phyloP scores from a whole-genome alignment of 2,329 filamentous ascomycete genomes.

The Microthyrium microscopicum region DNA sequence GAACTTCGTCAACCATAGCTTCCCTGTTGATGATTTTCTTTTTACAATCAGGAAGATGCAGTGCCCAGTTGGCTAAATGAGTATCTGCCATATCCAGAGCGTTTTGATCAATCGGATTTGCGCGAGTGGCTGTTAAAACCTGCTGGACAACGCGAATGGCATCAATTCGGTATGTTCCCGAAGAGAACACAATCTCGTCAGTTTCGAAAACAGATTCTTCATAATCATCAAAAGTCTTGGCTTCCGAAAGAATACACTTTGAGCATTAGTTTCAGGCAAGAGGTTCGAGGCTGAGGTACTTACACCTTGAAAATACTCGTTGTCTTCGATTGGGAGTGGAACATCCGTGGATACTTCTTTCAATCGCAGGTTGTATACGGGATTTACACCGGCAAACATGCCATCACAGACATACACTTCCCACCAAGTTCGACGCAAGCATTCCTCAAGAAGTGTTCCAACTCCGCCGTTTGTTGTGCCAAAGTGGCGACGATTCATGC shows the following conservation, averaged over 20 bases:
- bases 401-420: conserved; percentile 66
- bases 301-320: conserved; percentile 38
- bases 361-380: conserved; percentile 52
- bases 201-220: conserved; percentile 61
- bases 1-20: conserved; percentile 68
- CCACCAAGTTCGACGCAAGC: conserved; percentile 85
- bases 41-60: conserved; percentile 61
- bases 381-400: conserved; percentile 66
- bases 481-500: conserved; percentile 55
- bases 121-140: conserved; percentile 40
- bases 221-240: conserved; percentile 49
- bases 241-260: conserved; percentile 19
- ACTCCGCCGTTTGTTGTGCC: conserved; percentile 46
- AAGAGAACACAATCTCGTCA: conserved; percentile 58
- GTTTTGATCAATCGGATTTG: conserved; percentile 23
- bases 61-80: conserved; percentile 56
- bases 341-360: conserved; percentile 53
- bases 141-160: conserved; percentile 63
- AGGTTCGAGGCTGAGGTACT: conserved; percentile 11
- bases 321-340: conserved; percentile 65
- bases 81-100: conserved; percentile 39
- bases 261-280: background rate
- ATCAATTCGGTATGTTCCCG: conserved; percentile 71
- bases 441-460: conserved; percentile 58
- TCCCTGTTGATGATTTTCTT: conserved; percentile 50